Percentiles rank a stretch among this genome's conserved stretches.
These are phyloP conservation scores for Acanthamoeba triangularis DNA, from an alignment of 208 protist species.

Conservation along the genomic window DNA sequence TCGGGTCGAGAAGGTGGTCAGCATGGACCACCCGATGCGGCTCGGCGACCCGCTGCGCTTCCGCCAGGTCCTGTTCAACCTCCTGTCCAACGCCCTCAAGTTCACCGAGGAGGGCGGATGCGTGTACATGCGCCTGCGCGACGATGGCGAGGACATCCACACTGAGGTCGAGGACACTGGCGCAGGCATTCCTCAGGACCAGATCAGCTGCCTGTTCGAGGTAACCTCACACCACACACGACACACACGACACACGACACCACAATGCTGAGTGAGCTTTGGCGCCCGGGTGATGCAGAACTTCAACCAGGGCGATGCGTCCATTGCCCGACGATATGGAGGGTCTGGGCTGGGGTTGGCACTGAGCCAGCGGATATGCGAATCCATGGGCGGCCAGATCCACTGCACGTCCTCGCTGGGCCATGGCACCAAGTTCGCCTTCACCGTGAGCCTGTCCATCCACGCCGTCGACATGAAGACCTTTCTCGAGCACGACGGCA, in stretches of 20 bases:
- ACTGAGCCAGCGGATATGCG: not conserved
- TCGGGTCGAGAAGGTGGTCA: not conserved
- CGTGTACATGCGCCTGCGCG: not conserved
- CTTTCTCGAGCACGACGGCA: not conserved
- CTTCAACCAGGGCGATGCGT: constrained; percentile 46
- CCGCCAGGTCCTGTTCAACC: constrained; percentile 73
- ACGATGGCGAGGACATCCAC: not conserved
- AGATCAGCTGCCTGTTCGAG: constrained; percentile 71
- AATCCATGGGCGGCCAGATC: constrained; percentile 37
- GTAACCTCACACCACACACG: not conserved
- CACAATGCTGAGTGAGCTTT: too few species aligned
- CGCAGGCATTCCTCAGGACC: constrained; percentile 82
- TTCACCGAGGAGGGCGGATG: constrained; percentile 59
- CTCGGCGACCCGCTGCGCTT: constrained; percentile 78
- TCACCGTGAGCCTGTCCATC: constrained; percentile 1
- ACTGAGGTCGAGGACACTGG: constrained; percentile 82
- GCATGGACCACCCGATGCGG: not conserved
- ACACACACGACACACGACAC: not conserved
- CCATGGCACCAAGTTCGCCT: constrained; percentile 25
- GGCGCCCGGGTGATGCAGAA: not conserved
- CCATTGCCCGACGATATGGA: not conserved
- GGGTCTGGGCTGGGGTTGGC: constrained; percentile 34
- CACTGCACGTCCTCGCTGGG: not conserved
- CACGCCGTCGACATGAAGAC: not conserved
- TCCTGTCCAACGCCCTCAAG: constrained; percentile 52